These are phyloP conservation scores for Immersiella caudata DNA, from an alignment of 495 filamentous ascomycete genomes.

Conservation along the genomic window DNA sequence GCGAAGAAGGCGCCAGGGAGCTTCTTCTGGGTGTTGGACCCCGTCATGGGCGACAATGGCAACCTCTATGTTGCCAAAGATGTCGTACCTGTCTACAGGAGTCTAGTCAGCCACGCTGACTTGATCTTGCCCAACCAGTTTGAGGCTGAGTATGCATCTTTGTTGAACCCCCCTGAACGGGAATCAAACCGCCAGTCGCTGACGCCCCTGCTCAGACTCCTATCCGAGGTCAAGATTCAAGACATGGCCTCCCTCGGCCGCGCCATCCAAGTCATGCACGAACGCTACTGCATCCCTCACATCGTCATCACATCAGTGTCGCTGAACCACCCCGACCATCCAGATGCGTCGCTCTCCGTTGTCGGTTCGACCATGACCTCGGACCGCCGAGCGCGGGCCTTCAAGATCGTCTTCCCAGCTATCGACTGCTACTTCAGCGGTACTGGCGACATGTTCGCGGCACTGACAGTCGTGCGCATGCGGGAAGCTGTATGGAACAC, in stretches of 20 bases:
- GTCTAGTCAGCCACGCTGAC: conserved; percentile 76
- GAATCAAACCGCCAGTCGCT: background rate
- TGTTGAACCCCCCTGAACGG: background rate
- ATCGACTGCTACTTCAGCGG: conserved; percentile 93
- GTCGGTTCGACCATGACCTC: conserved; percentile 76
- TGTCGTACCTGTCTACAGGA: conserved; percentile 88
- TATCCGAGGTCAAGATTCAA: conserved; percentile 80
- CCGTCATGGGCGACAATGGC: conserved; percentile 97
- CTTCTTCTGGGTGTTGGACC: conserved; percentile 98
- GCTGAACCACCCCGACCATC: conserved; percentile 44
- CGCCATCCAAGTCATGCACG: conserved; percentile 78
- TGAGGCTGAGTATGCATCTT: conserved; percentile 78
- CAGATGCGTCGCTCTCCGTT: conserved; percentile 62
- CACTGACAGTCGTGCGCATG: conserved; percentile 84
- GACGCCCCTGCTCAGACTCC: conserved; percentile 53
- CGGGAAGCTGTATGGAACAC: conserved; percentile 68
- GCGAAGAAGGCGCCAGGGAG: conserved; percentile 63
- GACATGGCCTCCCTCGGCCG: conserved; percentile 69
- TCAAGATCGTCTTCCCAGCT: conserved; percentile 80
- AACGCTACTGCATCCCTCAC: conserved; percentile 77
- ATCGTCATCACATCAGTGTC: conserved; percentile 88
- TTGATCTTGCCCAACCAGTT: conserved; percentile 96
- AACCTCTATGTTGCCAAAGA: conserved; percentile 86
- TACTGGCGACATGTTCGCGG: conserved; percentile 98
- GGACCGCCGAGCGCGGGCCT: conserved; percentile 68